Percentiles rank a stretch among this genome's conserved stretches.
Evolutionary conservation across 176 grass and related monocot genomes (phyloP).

Genomic region (Triticum urartu): DNA sequence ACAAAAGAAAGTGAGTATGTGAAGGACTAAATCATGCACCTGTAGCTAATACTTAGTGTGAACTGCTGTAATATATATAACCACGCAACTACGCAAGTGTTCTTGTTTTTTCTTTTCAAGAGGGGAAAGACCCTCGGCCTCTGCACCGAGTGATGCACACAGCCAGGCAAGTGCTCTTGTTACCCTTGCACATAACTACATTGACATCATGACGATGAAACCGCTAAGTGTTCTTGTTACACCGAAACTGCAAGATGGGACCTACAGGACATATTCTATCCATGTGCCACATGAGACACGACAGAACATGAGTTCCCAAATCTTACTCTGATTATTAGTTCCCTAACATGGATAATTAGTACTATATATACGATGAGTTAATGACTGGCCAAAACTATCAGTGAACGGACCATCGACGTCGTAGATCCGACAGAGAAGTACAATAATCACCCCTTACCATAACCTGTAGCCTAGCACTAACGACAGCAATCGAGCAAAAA

Average conservation of each 20-base stretch:
- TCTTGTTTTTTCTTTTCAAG: background rate
- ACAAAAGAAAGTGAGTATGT: background rate
- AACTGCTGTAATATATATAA: background rate
- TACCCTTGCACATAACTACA: background rate
- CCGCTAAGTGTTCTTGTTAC: background rate
- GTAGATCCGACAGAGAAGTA: background rate
- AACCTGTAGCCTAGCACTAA: background rate
- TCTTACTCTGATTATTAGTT: background rate
- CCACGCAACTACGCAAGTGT: background rate
- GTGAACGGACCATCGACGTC: background rate
- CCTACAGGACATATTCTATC: conserved; percentile 7
- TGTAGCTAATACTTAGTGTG: background rate
- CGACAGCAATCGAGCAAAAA: background rate
- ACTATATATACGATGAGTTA: background rate
- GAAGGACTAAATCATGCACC: background rate
- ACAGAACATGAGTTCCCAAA: background rate
- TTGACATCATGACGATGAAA: background rate
- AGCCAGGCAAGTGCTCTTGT: background rate
- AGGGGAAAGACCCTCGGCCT: no score
- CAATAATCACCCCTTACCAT: background rate
- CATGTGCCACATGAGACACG: background rate
- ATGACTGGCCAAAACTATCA: background rate
- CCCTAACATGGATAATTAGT: background rate
- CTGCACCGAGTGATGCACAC: no score
- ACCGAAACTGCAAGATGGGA: background rate